Base-by-base conservation (phyloP, 75 land plant species). In the Selaginella tamariscina region DNA sequence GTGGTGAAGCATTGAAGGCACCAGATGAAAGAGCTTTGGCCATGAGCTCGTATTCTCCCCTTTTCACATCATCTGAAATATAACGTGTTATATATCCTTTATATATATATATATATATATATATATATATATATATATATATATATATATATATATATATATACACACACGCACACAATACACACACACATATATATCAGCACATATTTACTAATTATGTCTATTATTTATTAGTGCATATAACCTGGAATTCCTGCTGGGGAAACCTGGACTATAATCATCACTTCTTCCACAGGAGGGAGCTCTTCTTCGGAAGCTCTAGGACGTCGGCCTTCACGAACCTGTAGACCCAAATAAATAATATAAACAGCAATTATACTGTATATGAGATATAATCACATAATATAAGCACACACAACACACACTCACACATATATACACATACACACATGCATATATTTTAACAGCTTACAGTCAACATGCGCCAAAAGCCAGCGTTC, bases 401-500 rank as follows among this genome's bases (percentile, higher is more conserved):
- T n/a, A n/a, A n/a, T n/a, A n/a, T n/a, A n/a, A n/a, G n/a, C n/a
- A n/a, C n/a, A n/a, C n/a, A n/a, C n/a, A n/a, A n/a, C n/a, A n/a
- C n/a, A n/a, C n/a, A n/a, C n/a, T n/a, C n/a, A n/a, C n/a, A n/a
- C n/a, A n/a, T n/a, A n/a, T n/a, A n/a, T n/a, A n/a, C n/a, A n/a
- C n/a, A n/a, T n/a, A n/a, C n/a, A n/a, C n/a, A n/a, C n/a, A n/a
- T n/a, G n/a, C n/a, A n/a, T n/a, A n/a, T n/a, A n/a, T n/a, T n/a
- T n/a, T n/a, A n/a, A n/a, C n/a, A n/a, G n/a, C 77, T 65, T 82
- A 88, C 99, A 26, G 97, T 91, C n/a, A 91, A 72, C 65, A 91
- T 84, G 22, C 99, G 89, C 99, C 99, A 95, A 70, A 91, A 95
- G 15, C 99, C 99, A 73, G 69, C 71, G 68, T 88, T 95, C 18